A percentile compares a stretch with the other conserved stretches of the same genome.
phyloP scores from a whole-genome alignment of 2,329 filamentous ascomycete species.

The Neofusicoccum parvum region DNA sequence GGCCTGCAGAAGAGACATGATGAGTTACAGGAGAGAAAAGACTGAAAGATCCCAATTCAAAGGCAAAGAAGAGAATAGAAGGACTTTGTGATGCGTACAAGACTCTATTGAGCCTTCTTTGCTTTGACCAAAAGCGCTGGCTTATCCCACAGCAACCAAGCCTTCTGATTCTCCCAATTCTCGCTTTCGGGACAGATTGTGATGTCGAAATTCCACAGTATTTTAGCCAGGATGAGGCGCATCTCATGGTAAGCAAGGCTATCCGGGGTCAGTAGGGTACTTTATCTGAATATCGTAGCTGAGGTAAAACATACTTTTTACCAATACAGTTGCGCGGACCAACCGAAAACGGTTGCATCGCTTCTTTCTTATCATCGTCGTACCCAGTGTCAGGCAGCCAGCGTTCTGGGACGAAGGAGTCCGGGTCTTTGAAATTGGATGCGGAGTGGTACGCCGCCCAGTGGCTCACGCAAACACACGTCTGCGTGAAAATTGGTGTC shows the following conservation, averaged over 20 bases:
- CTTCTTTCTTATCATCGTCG: constrained; percentile 35
- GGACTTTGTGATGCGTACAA: no score
- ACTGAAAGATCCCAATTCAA: no score
- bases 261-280: not conserved
- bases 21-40: no score
- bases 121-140: constrained; percentile 32
- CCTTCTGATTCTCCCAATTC: constrained; percentile 33
- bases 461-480: constrained; percentile 18
- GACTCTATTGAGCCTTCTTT: constrained; percentile 18
- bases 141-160: constrained; percentile 43
- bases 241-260: constrained; percentile 37
- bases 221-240: constrained; percentile 30
- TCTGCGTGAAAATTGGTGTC: constrained; percentile 23
- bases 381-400: constrained; percentile 38
- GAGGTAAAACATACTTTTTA: constrained; percentile 35
- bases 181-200: constrained; percentile 36
- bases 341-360: constrained; percentile 47
- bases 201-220: constrained; percentile 43
- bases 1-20: no score
- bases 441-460: constrained; percentile 19
- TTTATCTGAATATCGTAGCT: not conserved
- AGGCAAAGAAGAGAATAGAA: no score
- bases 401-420: constrained; percentile 44
- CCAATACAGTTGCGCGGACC: constrained; percentile 46
- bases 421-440: constrained; percentile 38